Percentiles rank a stretch among this genome's conserved stretches.
Conservation (phyloP, 495 filamentous ascomycete species). For the Aspergillus carlsbadensis region DNA sequence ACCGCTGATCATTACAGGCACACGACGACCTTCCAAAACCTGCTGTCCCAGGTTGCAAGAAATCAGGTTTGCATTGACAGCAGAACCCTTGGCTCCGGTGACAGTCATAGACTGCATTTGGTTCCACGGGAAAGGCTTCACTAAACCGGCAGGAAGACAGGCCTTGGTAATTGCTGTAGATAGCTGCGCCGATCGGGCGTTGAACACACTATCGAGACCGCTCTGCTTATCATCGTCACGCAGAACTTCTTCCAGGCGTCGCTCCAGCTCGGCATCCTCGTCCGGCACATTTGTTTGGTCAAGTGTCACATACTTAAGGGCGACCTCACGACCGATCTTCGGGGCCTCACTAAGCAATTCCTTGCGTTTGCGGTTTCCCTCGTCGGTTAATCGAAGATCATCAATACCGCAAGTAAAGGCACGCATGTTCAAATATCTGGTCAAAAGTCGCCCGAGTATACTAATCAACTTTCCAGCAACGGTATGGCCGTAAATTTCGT, state of each 20-base stretch:
- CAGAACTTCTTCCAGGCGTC: constrained; percentile 82
- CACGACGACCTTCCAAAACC: constrained; percentile 89
- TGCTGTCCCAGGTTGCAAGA: constrained; percentile 98
- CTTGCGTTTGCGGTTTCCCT: constrained; percentile 71
- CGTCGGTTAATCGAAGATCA: constrained; percentile 80
- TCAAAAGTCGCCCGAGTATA: constrained; percentile 85
- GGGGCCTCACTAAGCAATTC: constrained; percentile 67
- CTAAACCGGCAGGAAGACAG: constrained; percentile 78
- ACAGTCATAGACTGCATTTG: constrained; percentile 99
- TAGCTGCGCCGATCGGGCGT: constrained; percentile 64
- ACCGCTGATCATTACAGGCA: constrained; percentile 96
- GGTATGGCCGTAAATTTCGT: constrained; percentile 89
- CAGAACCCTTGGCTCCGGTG: constrained; percentile 90
- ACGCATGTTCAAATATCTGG: constrained; percentile 85
- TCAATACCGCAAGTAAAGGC: constrained; percentile 98
- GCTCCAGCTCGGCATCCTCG: constrained; percentile 66
- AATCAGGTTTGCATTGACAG: constrained; percentile 95
- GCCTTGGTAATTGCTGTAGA: constrained; percentile 75
- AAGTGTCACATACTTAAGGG: constrained; percentile 89
- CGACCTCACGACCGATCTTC: constrained; percentile 77
- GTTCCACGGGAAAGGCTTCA: constrained; percentile 92
- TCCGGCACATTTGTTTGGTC: constrained; percentile 56
- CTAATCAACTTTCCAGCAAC: constrained; percentile 82
- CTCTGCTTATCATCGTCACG: constrained; percentile 87
- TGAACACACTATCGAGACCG: constrained; percentile 82